Evolutionary conservation across 495 filamentous ascomycete species (phyloP), one percentile per base, ranked within the genome.

Genomic region (Niebla homalea): DNA sequence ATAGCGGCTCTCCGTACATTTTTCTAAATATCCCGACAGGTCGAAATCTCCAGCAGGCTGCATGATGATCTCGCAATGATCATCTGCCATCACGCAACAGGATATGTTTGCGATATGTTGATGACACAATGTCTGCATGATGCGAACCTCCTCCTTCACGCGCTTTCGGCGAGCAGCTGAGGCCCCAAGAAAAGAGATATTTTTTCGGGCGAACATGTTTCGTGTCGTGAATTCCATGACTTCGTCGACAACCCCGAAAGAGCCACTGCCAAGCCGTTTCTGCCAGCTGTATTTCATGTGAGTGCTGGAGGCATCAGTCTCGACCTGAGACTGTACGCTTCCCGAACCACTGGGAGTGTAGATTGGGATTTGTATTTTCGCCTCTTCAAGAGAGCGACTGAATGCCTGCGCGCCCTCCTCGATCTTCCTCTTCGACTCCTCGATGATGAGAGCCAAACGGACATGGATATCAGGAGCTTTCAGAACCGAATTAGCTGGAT

Each of bases 101-200:
- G 29, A 25, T 5, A 51, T 20, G 23, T 38, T 23, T 20, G 38
- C 49, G 16, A 51, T 51, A 21, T 51, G 49, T 18, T 3, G 19
- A 68, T 97, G 90, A 46, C 79, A 70, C 22, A 97, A 68, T 36
- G 69, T 75, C 54, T 81, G 75, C 83, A 97, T 93, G 50, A 96
- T 94, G 39, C 77, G 81, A 79, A 96, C 89, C 64, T 97, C 90
- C 55, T 89, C 93, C 56, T 90, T 83, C 4, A 95, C 80, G 61
- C 87, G 3, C 3, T 20, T n/a, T 7, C 16, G 12, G 8, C 29
- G 10, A 2, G 8, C 14, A 15, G 37, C 46, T 8, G 37, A 12
- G 15, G 37, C 25, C n/a, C n/a, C n/a, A n/a, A n/a, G n/a, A n/a
- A n/a, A n/a, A n/a, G n/a, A n/a, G 26, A 49, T 38, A n/a, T 38